Evolutionary conservation across 106 monocot species (phyloP).

Genomic region (Posidonia australis): DNA sequence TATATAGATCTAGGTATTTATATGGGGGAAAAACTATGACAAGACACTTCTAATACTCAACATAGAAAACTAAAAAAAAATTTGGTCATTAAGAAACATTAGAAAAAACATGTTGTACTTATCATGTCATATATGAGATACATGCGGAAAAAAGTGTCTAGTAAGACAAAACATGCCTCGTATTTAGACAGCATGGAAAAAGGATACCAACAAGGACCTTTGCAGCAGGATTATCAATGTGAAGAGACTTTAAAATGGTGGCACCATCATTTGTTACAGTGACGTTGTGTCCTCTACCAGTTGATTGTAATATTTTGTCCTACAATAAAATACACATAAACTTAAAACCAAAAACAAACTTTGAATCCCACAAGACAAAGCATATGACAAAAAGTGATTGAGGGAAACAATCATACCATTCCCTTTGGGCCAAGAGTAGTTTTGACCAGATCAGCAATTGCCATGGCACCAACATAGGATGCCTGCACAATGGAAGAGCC

Average conservation of each 20-base stretch:
- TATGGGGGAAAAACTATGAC: not conserved
- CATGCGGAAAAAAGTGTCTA: not conserved
- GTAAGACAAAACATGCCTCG: no score
- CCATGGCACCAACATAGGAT: conserved; percentile 92
- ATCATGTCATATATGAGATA: not conserved
- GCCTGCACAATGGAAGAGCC: conserved; percentile 30
- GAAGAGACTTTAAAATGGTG: conserved; percentile 94
- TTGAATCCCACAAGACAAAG: not conserved
- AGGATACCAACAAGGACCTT: conserved; percentile 96
- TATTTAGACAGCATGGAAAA: not conserved
- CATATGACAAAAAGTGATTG: not conserved
- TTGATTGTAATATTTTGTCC: conserved; percentile 98
- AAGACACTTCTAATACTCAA: not conserved
- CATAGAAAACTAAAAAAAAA: no score
- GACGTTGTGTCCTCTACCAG: conserved; percentile 77
- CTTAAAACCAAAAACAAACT: not conserved
- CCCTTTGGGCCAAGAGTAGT: conserved; percentile 97
- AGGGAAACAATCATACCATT: conserved; percentile 50
- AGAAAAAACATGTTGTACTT: no score
- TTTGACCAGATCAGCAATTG: conserved; percentile 92
- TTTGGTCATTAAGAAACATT: no score
- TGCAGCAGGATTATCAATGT: conserved; percentile 95
- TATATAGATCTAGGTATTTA: no score
- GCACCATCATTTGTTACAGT: conserved; percentile 99
- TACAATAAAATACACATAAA: conserved; percentile 4